These are phyloP conservation scores for Boletus tomentosulus DNA, from an alignment of 768 basidiomycete genomes.

Conservation along the genomic window DNA sequence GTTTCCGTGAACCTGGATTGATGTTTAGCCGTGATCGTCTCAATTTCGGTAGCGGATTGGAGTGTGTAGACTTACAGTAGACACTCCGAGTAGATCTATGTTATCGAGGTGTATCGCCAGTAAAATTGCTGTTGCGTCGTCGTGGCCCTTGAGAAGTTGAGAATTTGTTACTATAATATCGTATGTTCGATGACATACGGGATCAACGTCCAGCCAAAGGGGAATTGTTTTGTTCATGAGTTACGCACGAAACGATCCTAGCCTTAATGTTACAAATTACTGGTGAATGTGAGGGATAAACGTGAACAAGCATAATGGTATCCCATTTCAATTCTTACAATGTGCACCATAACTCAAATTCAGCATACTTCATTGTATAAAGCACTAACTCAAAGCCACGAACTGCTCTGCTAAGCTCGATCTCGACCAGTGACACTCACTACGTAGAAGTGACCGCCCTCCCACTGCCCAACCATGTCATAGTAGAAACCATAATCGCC, in stretches of 20 bases:
- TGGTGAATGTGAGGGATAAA: too few relatives aligned
- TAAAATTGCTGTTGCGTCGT: conserved; percentile 83
- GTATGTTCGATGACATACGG: conserved; percentile 37
- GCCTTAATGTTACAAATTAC: too few relatives aligned
- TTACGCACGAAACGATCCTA: background rate
- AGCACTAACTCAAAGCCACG: too few relatives aligned
- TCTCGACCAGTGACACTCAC: background rate
- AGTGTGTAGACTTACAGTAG: conserved; percentile 50
- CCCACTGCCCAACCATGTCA: background rate
- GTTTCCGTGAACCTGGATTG: conserved; percentile 74
- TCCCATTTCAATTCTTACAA: too few relatives aligned
- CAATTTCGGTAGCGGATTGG: background rate
- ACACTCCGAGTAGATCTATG: conserved; percentile 74
- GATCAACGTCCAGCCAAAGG: conserved; percentile 66
- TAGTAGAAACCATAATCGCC: background rate
- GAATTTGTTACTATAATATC: background rate
- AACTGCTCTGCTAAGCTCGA: too few relatives aligned
- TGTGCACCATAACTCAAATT: too few relatives aligned
- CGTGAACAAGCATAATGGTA: too few relatives aligned
- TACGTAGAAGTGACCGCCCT: background rate
- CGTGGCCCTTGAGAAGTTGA: conserved; percentile 62
- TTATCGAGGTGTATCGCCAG: conserved; percentile 64
- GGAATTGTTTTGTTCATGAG: conserved; percentile 10
- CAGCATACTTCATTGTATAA: too few relatives aligned
- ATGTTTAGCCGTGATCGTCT: background rate